These are phyloP conservation scores for Pythium insidiosum DNA, from an alignment of 352 stramenopile genomes.

Conservation along the genomic window DNA sequence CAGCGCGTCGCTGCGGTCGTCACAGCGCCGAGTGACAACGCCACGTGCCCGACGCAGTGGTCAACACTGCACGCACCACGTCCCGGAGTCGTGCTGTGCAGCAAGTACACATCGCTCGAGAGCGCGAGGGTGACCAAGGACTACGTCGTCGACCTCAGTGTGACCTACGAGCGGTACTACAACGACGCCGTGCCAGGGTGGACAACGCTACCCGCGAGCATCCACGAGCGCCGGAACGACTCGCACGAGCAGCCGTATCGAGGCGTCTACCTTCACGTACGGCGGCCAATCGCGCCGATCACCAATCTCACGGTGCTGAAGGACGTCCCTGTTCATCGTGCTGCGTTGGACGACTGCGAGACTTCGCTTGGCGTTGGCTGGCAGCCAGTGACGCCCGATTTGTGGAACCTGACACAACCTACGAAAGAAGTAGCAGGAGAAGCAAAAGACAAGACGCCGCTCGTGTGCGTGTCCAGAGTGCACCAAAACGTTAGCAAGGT, in stretches of 20 bases:
- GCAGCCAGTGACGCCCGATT: not conserved
- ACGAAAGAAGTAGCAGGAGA: too few relatives aligned
- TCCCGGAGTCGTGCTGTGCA: not conserved
- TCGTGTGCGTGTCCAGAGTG: not conserved
- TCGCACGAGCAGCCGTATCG: not conserved
- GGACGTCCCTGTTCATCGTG: not conserved
- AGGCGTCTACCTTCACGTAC: not conserved
- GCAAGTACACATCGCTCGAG: not conserved
- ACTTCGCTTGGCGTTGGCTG: not conserved
- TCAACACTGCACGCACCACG: too few relatives aligned
- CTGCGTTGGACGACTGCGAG: not conserved
- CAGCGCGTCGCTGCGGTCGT: too few relatives aligned
- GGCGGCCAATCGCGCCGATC: not conserved
- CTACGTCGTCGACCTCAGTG: not conserved
- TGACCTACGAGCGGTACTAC: not conserved
- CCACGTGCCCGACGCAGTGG: too few relatives aligned
- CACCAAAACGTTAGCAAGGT: not conserved
- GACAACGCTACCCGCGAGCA: not conserved
- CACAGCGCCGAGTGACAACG: too few relatives aligned
- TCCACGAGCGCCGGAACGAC: not conserved
- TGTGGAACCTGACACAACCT: too few relatives aligned
- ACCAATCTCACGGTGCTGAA: not conserved
- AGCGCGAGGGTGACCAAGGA: not conserved
- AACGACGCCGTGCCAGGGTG: not conserved
- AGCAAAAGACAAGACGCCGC: not conserved